Conservation (phyloP, 2,329 filamentous ascomycete species). For the Diplocarpon mali region DNA sequence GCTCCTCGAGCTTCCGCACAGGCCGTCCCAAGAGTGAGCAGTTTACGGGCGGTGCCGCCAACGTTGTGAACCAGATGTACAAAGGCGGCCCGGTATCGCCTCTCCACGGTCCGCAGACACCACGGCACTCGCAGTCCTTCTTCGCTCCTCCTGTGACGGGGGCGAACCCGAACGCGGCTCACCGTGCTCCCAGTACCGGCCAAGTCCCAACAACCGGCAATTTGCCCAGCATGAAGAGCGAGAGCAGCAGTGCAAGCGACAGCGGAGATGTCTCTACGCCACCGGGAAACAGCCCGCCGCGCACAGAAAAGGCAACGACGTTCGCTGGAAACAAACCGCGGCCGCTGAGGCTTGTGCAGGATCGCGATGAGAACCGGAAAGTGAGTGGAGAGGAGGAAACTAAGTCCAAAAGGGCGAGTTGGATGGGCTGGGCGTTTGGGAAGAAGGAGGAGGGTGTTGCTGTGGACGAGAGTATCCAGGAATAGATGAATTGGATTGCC, state of each 20-base stretch:
- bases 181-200: constrained; percentile 39
- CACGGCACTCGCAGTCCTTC: constrained; percentile 52
- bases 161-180: constrained; percentile 41
- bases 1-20: constrained; percentile 42
- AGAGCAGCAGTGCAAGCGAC: constrained; percentile 44
- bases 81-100: constrained; percentile 54
- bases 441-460: constrained; percentile 21
- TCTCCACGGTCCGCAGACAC: constrained; percentile 39
- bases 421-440: constrained; percentile 47
- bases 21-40: constrained; percentile 52
- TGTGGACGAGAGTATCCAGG: constrained; percentile 16
- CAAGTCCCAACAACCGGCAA: constrained; percentile 44
- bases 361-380: constrained; percentile 41
- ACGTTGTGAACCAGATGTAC: constrained; percentile 84
- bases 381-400: constrained; percentile 31
- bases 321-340: constrained; percentile 66
- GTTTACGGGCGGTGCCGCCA: constrained; percentile 47
- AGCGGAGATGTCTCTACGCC: constrained; percentile 50
- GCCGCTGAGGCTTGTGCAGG: constrained; percentile 77
- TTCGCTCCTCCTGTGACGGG: constrained; percentile 41
- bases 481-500: constrained; percentile 3
- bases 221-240: constrained; percentile 52
- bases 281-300: constrained; percentile 40
- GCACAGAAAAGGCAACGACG: constrained; percentile 40
- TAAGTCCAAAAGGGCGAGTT: constrained; percentile 49